Percentiles rank a stretch among this genome's conserved stretches.
Evolutionary conservation across 345 rosid genomes (phyloP).

Genomic region (Boechera stricta): DNA sequence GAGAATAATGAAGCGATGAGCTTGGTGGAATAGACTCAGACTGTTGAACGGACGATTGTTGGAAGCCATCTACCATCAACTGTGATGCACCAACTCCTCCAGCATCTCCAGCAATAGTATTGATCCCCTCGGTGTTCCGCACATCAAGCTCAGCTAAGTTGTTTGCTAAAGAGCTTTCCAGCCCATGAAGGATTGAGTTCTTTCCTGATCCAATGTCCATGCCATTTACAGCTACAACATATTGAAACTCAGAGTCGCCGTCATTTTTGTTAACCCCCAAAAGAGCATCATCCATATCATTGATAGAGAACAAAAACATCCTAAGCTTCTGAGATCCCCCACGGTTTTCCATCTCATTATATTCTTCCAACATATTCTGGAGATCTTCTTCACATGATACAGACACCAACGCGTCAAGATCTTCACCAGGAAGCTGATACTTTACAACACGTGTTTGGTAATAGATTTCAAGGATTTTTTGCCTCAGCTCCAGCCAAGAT

Average conservation of each 20-base stretch:
- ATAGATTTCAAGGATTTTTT: conserved; percentile 66
- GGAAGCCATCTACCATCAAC: conserved; percentile 45
- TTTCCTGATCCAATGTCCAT: conserved; percentile 66
- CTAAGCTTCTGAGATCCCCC: conserved; percentile 69
- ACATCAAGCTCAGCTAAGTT: conserved; percentile 60
- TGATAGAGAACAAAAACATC: conserved; percentile 70
- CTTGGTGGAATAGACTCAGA: conserved; percentile 51
- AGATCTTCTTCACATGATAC: conserved; percentile 90
- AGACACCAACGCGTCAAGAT: conserved; percentile 91
- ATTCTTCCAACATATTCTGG: conserved; percentile 88
- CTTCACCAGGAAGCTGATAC: conserved; percentile 98
- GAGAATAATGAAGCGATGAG: conserved; percentile 46
- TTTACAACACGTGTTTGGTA: conserved; percentile 66
- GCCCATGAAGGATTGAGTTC: conserved; percentile 50
- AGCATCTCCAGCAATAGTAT: conserved; percentile 44
- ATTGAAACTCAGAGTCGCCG: conserved; percentile 71
- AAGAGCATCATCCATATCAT: conserved; percentile 74
- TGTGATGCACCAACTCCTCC: conserved; percentile 50
- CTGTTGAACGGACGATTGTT: conserved; percentile 50
- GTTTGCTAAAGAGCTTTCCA: conserved; percentile 59
- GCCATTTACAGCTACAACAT: conserved; percentile 79
- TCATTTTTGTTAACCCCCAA: conserved; percentile 55
- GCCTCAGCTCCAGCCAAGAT: conserved; percentile 66
- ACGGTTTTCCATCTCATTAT: conserved; percentile 61
- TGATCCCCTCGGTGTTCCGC: conserved; percentile 47